Conservation (phyloP, 2,329 filamentous ascomycete genomes). For the Chaetomium olivaceum region DNA sequence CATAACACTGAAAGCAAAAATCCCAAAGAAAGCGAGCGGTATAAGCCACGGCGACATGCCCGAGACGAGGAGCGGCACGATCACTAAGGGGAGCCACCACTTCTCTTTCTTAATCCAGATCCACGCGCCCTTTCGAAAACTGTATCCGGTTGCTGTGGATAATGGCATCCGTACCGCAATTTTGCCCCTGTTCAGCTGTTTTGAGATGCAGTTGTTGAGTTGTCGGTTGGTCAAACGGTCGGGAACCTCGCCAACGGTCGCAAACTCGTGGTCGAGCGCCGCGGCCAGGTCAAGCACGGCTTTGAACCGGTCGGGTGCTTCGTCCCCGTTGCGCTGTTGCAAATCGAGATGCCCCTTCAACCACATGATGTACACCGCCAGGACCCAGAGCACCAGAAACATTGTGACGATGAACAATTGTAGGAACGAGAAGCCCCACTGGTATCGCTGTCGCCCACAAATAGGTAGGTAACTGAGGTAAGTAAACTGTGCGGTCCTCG, state of each 20-base stretch:
- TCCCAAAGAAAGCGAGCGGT: background rate
- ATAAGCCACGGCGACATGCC: background rate
- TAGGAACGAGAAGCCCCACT: background rate
- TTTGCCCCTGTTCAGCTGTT: background rate
- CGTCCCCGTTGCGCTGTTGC: background rate
- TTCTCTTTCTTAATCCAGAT: background rate
- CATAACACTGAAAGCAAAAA: background rate
- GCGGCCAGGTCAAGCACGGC: background rate
- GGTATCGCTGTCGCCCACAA: background rate
- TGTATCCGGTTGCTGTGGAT: background rate
- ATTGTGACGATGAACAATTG: background rate
- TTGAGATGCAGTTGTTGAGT: background rate
- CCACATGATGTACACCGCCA: background rate
- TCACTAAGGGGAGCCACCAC: background rate
- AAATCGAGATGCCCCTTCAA: background rate
- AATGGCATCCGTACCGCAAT: background rate
- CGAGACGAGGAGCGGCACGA: background rate
- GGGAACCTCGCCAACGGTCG: background rate
- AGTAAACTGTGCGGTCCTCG: background rate
- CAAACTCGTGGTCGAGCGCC: background rate
- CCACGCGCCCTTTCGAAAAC: background rate
- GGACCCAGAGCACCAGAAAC: background rate
- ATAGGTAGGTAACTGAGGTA: background rate
- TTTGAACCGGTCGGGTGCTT: background rate
- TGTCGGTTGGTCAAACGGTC: background rate